Base-by-base conservation (phyloP, 2,329 filamentous ascomycete species). In the Alternaria gaisen region DNA sequence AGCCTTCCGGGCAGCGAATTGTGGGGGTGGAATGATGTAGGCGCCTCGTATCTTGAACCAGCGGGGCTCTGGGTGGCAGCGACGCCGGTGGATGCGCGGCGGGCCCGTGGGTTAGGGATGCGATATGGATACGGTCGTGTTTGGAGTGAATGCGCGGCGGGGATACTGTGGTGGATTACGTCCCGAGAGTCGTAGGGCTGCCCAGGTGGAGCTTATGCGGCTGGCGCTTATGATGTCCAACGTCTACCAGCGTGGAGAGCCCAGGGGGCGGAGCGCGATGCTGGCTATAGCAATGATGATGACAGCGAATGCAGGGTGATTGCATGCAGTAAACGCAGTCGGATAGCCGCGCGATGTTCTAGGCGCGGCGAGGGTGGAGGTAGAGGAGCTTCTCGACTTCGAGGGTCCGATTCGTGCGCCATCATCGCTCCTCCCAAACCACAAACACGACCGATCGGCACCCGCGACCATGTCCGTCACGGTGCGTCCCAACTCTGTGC, bases 381-480 rank as follows among this genome's bases (percentile, higher is more conserved):
- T 55, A 36, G 42, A 30, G 48, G 53, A 48, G 56, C 56, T 54
- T 5, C 50, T 38, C 58, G 38, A 58, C 38, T 44, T 32, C 40
- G 40, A 43, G 40, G 51, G 51, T 53, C 51, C 51, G 51, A 53
- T 53, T 55, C 30, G 53, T 47, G 42, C 53, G 46, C 58, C 56
- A 55, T 43, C 53, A 47, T 58, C 42, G 46, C 24, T 47, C 43
- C 48, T 30, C 42, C 48, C 46, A 48, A 42, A 47, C 56, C 20
- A 55, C 52, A 54, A 48, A 67, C 67, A 61, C 57, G 60, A 41
- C 53, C 57, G 48, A 60, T 30, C 64, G 55, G 56, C 56, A 52
- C 52, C 40, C 65, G 70, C 53, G 44, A 43, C 28, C 72, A 84
- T 84, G 83, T 82, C 83, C 56, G 81, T 84, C 67, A 84, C 83